Evolutionary conservation across 371 early-diverging fungal species (phyloP), one percentile per base, ranked within the genome.

Genomic region (Mucor velutinosus): DNA sequence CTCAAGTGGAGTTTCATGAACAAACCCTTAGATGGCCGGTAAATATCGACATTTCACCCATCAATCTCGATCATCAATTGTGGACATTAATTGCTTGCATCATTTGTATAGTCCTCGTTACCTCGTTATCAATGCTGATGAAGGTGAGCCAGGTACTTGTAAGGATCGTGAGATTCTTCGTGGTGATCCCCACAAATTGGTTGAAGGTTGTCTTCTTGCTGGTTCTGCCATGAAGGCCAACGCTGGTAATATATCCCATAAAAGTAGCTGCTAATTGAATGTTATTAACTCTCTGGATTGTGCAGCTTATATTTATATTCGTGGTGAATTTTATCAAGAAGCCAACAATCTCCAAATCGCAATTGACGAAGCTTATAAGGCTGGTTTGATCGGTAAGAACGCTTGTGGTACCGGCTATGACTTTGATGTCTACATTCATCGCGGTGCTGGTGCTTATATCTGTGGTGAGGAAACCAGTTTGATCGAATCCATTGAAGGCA

Each of bases 1-100:
- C 86, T 98, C 61, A 98, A 98, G 83, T 97, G 99, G 98, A 92
- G 93, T 76, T 98, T 98, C 78, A 97, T 98, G 97, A 96, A 95
- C 86, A 96, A 97, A 78, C 96, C 97, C 53, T 82, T 86, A 70
- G 91, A 88, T 62, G 94, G 91, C 69, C 89, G 92, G 89, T 88
- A 83, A 75, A 14, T 47, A 35, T 53, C 23, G 53, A 53, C 25
- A 27, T 27, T 53, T 14, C 6, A 27, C 14, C 14, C 41, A 17
- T 41, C 41, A 41, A 41, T 41, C 41, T 41, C 41, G 41, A 41
- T 41, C 41, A 41, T 41, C 41, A 41, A 27, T 2, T 19, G 21
- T 21, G 27, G 53, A 53, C 25, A 23, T 27, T 25, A 53, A 23
- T 53, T 15, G 25, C 15, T 25, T 27, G 55, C 27, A 43, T 17